Evolutionary conservation across 208 protist species (phyloP).

Genomic region (Crithidia fasciculata): DNA sequence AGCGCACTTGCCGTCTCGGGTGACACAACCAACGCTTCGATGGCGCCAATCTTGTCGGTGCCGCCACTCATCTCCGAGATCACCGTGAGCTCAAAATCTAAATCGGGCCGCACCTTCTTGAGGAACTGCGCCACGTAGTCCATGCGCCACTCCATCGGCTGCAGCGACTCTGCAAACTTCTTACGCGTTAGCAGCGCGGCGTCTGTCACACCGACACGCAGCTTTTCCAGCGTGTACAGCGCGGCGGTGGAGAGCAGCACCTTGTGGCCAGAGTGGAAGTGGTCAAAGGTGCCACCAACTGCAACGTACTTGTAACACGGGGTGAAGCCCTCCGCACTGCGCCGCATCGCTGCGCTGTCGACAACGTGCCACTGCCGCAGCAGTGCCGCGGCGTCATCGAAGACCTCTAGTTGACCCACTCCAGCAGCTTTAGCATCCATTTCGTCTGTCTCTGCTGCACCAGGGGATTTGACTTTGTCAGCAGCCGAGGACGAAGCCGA

Average conservation of each 20-base stretch:
- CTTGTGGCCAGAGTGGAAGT: slow-evolving; percentile 89
- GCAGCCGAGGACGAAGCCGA: no score
- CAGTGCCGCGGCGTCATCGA: slow-evolving; percentile 20
- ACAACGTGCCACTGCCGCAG: slow-evolving; percentile 24
- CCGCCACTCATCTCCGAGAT: slow-evolving; percentile 79
- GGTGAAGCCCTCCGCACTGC: slow-evolving; percentile 43
- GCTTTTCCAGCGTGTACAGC: slow-evolving; percentile 58
- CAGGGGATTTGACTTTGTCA: no score
- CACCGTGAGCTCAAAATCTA: slow-evolving; percentile 62
- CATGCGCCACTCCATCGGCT: slow-evolving; percentile 71
- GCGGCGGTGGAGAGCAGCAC: slow-evolving; percentile 80
- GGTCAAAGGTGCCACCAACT: slow-evolving; percentile 92
- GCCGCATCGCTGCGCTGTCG: slow-evolving; percentile 14
- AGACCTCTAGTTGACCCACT: slow-evolving; percentile 7
- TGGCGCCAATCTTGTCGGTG: slow-evolving; percentile 56
- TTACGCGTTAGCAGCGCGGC: slow-evolving; percentile 70
- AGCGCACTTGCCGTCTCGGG: slow-evolving; percentile 74
- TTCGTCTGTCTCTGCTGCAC: no score
- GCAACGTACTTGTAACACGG: slow-evolving; percentile 79
- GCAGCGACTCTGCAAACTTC: slow-evolving; percentile 62
- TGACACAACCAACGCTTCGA: slow-evolving; percentile 83
- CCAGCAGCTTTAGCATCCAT: no score
- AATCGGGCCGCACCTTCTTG: slow-evolving; percentile 51
- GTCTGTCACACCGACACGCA: slow-evolving; percentile 79
- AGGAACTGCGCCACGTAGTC: slow-evolving; percentile 57